Evolutionary conservation across 495 filamentous ascomycete genomes (phyloP).

Genomic region (Neurospora tetrasperma): DNA sequence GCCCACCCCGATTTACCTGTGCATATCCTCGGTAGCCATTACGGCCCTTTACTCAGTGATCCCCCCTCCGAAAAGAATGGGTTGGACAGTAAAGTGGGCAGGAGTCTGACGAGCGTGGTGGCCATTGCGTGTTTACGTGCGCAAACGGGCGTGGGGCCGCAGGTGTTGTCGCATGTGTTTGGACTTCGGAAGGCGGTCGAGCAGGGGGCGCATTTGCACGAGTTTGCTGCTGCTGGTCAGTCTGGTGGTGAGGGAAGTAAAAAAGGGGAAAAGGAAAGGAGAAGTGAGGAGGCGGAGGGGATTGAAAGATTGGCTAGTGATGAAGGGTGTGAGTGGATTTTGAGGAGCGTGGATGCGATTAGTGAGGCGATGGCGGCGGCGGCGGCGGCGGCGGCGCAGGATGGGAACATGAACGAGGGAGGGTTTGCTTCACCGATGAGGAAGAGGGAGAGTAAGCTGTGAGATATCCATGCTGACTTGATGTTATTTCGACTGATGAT

Average conservation of each 20-base stretch:
- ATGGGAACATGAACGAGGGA: slow-evolving; percentile 25
- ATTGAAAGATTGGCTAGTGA: slow-evolving; percentile 49
- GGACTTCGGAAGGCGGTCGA: slow-evolving; percentile 62
- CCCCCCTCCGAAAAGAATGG: slow-evolving; percentile 31
- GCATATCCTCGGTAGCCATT: slow-evolving; percentile 60
- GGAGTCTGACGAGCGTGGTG: slow-evolving; percentile 55
- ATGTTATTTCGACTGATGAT: not conserved
- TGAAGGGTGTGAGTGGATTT: slow-evolving; percentile 62
- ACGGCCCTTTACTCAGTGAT: slow-evolving; percentile 58
- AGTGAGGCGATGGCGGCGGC: slow-evolving; percentile 43
- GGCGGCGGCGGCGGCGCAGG: slow-evolving; percentile 20
- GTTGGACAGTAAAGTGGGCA: slow-evolving; percentile 41
- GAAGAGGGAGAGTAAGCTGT: not conserved
- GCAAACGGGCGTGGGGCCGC: slow-evolving; percentile 68
- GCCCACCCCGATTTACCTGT: slow-evolving; percentile 71
- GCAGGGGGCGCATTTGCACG: slow-evolving; percentile 46
- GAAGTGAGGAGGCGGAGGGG: slow-evolving; percentile 13
- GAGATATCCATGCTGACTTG: slow-evolving; percentile 2
- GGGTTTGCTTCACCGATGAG: slow-evolving; percentile 47
- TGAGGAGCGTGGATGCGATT: slow-evolving; percentile 59
- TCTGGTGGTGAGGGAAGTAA: not conserved
- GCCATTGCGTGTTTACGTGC: slow-evolving; percentile 60
- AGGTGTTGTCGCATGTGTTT: slow-evolving; percentile 67
- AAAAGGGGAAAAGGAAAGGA: not conserved
- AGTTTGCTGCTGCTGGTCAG: slow-evolving; percentile 20